A percentile compares a stretch with the other conserved stretches of the same genome.
Conservation (phyloP, 345 rosid species). For the thale cress (Arabidopsis thaliana) region TAIR10.1 NC_003075.7:18176001-18176500, state of each 20-base stretch:
- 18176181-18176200: conserved; percentile 91
- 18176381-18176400: conserved; percentile 70
- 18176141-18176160: neutral
- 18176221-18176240: conserved; percentile 94
- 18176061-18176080: conserved; percentile 56
- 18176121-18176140: neutral
- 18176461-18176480: conserved; percentile 85
- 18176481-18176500: conserved; percentile 75
- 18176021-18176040: neutral
- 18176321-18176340: conserved; percentile 69
- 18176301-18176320: conserved; percentile 82
- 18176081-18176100: conserved; percentile 43
- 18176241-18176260: conserved; percentile 71
- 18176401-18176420: conserved; percentile 94
- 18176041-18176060: conserved; percentile 50
- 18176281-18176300: conserved; percentile 84
- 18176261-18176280: conserved; percentile 73
- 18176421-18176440: conserved; percentile 70
- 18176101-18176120: conserved; percentile 2
- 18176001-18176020: conserved; percentile 9
- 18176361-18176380: conserved; percentile 69
- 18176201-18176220: conserved; percentile 96
- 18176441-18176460: conserved; percentile 95
- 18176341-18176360: conserved; percentile 77
- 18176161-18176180: conserved; percentile 53